A percentile compares a stretch with the other conserved stretches of the same genome.
phyloP scores from a whole-genome alignment of 2,329 filamentous ascomycete species.

The Verticillium zaregamsianum region DNA sequence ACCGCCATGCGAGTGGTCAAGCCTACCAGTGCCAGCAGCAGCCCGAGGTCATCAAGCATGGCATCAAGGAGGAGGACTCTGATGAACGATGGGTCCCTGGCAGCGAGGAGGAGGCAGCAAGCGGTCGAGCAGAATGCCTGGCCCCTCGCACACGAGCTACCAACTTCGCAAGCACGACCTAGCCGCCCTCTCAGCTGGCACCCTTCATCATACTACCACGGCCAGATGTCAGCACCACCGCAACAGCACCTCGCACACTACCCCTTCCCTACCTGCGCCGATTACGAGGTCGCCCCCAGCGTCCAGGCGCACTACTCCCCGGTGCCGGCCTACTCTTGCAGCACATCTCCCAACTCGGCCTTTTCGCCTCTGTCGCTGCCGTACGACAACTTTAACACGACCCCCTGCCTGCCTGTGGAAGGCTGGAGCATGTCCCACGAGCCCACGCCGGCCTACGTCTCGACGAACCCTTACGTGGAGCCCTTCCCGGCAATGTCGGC shows the following conservation, averaged over 20 bases:
- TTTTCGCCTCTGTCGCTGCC: conserved; percentile 52
- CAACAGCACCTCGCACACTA: conserved; percentile 35
- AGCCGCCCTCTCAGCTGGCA: conserved; percentile 73
- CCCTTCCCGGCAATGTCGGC: conserved; percentile 23
- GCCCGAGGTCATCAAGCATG: conserved; percentile 52
- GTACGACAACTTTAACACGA: conserved; percentile 32
- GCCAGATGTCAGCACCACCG: conserved; percentile 25
- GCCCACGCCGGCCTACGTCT: conserved; percentile 20
- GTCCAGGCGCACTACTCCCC: conserved; percentile 45
- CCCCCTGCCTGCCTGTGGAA: conserved; percentile 35
- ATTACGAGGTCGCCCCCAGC: conserved; percentile 33
- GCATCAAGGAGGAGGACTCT: conserved; percentile 52
- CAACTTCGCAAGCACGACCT: conserved; percentile 31
- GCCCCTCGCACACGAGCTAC: conserved; percentile 19
- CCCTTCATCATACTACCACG: conserved; percentile 47
- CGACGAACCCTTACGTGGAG: conserved; percentile 22
- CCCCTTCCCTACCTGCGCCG: conserved; percentile 29
- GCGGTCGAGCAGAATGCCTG: conserved; percentile 38
- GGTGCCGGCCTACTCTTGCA: conserved; percentile 51
- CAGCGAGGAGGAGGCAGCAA: conserved; percentile 40
- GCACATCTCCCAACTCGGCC: conserved; percentile 50
- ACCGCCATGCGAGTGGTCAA: conserved; percentile 58
- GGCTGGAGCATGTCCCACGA: conserved; percentile 30
- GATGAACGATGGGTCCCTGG: conserved; percentile 43
- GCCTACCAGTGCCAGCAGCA: conserved; percentile 64